Evolutionary conservation across 2,329 filamentous ascomycete species (phyloP).

Genomic region (Tolypocladium ovalisporum): DNA sequence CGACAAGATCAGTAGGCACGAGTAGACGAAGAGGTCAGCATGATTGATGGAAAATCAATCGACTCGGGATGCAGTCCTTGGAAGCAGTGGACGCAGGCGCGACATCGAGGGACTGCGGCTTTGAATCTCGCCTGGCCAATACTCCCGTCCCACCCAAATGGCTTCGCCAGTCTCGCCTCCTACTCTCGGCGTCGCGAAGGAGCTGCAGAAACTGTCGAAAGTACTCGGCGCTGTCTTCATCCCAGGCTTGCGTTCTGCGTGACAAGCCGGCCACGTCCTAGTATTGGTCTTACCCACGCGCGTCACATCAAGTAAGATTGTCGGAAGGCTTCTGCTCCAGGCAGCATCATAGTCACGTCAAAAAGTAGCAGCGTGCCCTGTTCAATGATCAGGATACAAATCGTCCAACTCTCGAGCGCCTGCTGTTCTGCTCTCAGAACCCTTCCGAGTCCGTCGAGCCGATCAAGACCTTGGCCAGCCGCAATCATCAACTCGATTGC

Average conservation of each 20-base stretch:
- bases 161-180: not conserved
- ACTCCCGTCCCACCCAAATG: not conserved
- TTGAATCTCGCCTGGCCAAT: not conserved
- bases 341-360: not conserved
- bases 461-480: not conserved
- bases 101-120: not conserved
- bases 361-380: not conserved
- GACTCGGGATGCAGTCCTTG: not conserved
- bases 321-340: not conserved
- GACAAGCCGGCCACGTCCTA: not conserved
- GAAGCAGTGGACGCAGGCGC: not conserved
- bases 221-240: not conserved
- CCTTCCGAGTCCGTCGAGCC: not conserved
- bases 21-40: not conserved
- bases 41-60: not conserved
- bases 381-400: not conserved
- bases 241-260: not conserved
- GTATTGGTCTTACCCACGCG: not conserved
- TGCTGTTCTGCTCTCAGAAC: not conserved
- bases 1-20: no score
- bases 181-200: not conserved
- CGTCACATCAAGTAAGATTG: not conserved
- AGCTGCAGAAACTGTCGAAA: not conserved
- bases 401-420: not conserved
- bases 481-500: not conserved